A percentile compares a stretch with the other conserved stretches of the same genome.
phyloP scores from a whole-genome alignment of 768 basidiomycete genomes.

The Leccinellum albellum region DNA sequence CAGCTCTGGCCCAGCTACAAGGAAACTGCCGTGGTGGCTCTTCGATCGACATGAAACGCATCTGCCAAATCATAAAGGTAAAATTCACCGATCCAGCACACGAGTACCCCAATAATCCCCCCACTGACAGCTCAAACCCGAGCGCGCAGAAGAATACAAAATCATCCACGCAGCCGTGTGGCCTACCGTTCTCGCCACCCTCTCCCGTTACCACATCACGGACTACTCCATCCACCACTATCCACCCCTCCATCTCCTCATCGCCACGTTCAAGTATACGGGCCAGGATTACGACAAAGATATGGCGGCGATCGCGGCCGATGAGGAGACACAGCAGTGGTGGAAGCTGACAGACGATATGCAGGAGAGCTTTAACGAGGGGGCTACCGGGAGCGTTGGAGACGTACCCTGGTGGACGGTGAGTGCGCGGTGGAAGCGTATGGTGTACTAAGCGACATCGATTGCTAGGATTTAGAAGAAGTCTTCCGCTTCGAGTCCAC shows the following conservation, averaged over 20 bases:
- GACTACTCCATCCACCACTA: slow-evolving; percentile 79
- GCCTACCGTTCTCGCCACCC: slow-evolving; percentile 63
- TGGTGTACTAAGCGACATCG: not conserved
- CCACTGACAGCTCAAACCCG: slow-evolving; percentile 50
- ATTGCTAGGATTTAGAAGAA: slow-evolving; percentile 50
- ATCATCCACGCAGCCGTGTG: slow-evolving; percentile 61
- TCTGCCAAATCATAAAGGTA: slow-evolving; percentile 74
- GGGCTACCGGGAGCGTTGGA: slow-evolving; percentile 64
- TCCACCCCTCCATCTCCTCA: slow-evolving; percentile 58
- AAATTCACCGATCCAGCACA: not conserved
- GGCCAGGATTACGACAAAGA: slow-evolving; percentile 63
- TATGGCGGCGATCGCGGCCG: slow-evolving; percentile 60
- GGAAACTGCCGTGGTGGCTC: no score
- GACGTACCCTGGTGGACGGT: slow-evolving; percentile 73
- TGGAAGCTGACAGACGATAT: slow-evolving; percentile 74
- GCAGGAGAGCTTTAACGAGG: slow-evolving; percentile 74
- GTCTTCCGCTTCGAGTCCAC: slow-evolving; percentile 62
- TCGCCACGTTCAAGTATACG: slow-evolving; percentile 76
- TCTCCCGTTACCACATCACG: slow-evolving; percentile 57
- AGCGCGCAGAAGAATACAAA: slow-evolving; percentile 49
- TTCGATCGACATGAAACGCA: slow-evolving; percentile 40
- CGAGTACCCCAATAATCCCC: not conserved
- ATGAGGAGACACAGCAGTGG: slow-evolving; percentile 71
- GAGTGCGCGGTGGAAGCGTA: slow-evolving; percentile 5
- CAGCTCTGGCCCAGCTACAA: not conserved